Evolutionary conservation across 768 basidiomycete species (phyloP), one percentile per base, ranked within the genome.

Genomic region (Mycena metata): DNA sequence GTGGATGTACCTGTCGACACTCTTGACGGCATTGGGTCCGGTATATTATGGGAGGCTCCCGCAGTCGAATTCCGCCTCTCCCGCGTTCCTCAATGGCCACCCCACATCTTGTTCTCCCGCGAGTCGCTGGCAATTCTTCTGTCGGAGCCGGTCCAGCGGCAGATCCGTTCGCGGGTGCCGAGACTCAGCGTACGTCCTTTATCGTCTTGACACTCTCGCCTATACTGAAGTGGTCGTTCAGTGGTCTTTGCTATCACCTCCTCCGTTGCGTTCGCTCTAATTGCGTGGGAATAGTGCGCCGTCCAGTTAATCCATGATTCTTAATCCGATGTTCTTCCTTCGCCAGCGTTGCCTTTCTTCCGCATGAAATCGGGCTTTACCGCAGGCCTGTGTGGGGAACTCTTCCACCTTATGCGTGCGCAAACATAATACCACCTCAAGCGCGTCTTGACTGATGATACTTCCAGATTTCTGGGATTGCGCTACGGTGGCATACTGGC

Each of bases 401-500:
- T n/a, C 26, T 61, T 9, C 69, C 64, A 15, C 69, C 69, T 6
- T 69, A 70, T 46, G 64, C 52, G 69, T 70, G 15, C 52, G 21
- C 16, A 3, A 16, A 24, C 3, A 30, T 3, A 30, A 6, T 30
- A 30, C 30, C 30, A 2, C 19, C 24, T 16, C 17, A 36, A n/a
- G 26, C 46, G 7, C 12, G 5, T 43, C 7, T 7, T 54, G 13
- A 41, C n/a, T 36, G 10, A 24, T 8, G 15, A 2, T 0, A 2
- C 1, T 19, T 2, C 19, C 21, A 70, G 69, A 12, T 70, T 61
- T 23, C 35, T 70, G 9, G 33, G 49, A 7, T 41, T 70, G 8
- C 69, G 69, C 24, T 70, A 70, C 19, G 56, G 69, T n/a, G 60
- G 60, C 24, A 62, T 70, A 16, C 60, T 70, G 1, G 69, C 69